phyloP scores from a whole-genome alignment of 441 rosid species.

The Gossypium lobatum region DNA sequence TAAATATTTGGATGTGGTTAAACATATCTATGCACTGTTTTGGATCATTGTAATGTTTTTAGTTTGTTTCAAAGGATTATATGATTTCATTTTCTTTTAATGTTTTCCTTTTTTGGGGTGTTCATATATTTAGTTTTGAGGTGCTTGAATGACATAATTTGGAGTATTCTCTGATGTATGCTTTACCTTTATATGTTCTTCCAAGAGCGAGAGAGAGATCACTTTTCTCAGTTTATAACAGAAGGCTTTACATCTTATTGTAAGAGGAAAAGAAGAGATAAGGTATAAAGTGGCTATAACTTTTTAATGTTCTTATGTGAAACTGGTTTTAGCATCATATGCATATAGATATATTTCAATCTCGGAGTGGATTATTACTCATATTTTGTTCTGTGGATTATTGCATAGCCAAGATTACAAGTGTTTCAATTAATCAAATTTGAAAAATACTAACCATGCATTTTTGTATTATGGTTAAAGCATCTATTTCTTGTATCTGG shows the following conservation, averaged over 20 bases:
- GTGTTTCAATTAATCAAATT: too few relatives aligned
- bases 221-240: slow-evolving; percentile 90
- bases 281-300: slow-evolving; percentile 45
- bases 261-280: slow-evolving; percentile 96
- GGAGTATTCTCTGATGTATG: neutral
- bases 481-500: neutral
- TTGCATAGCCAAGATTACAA: too few relatives aligned
- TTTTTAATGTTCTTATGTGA: too few relatives aligned
- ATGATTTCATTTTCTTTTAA: too few relatives aligned
- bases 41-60: neutral
- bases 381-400: too few relatives aligned
- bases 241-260: slow-evolving; percentile 91
- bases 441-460: too few relatives aligned
- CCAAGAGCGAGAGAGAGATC: slow-evolving; percentile 93
- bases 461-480: neutral
- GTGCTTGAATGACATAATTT: neutral
- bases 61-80: neutral
- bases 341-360: too few relatives aligned
- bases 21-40: neutral
- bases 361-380: too few relatives aligned
- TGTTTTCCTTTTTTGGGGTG: too few relatives aligned
- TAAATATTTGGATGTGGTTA: neutral
- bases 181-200: slow-evolving; percentile 8
- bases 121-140: neutral
- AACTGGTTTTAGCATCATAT: too few relatives aligned